A percentile compares a stretch with the other conserved stretches of the same genome.
Evolutionary conservation across 192 early-diverging fungal genomes (phyloP).

Genomic region (Backusella tuberculispora): DNA sequence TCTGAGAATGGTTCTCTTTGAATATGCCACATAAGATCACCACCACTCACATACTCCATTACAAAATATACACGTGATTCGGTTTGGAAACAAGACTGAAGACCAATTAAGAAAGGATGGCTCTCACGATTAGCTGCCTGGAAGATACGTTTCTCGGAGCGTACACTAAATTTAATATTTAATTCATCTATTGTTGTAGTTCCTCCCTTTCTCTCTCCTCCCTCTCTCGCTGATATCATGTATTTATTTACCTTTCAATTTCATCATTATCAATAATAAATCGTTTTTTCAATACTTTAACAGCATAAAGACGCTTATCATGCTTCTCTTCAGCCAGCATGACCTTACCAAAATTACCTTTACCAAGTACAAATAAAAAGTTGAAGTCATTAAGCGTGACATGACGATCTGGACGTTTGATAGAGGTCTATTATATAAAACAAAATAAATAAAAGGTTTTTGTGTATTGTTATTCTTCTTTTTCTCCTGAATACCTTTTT

Average conservation of each 20-base stretch:
- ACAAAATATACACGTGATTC: slow-evolving; percentile 96
- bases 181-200: background rate
- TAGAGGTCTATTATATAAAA: background rate
- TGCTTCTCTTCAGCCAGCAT: slow-evolving; percentile 95
- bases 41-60: slow-evolving; percentile 97
- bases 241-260: slow-evolving; percentile 70
- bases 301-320: slow-evolving; percentile 84
- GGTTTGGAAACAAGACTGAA: slow-evolving; percentile 97
- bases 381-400: slow-evolving; percentile 92
- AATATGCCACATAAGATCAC: slow-evolving; percentile 99
- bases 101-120: slow-evolving; percentile 94
- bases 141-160: slow-evolving; percentile 94
- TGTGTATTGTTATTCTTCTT: background rate
- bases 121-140: slow-evolving; percentile 87
- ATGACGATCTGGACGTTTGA: slow-evolving; percentile 45
- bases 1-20: slow-evolving; percentile 92
- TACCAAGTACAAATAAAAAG: slow-evolving; percentile 93
- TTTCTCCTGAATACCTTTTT: background rate
- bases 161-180: slow-evolving; percentile 53
- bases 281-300: slow-evolving; percentile 98
- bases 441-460: background rate
- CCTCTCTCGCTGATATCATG: too few relatives aligned
- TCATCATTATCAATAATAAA: slow-evolving; percentile 99
- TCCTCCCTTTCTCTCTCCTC: background rate
- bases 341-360: slow-evolving; percentile 99